Evolutionary conservation across 192 early-diverging fungal species (phyloP), one percentile per base, ranked within the genome.

Genomic region (Coemansia sp.): DNA sequence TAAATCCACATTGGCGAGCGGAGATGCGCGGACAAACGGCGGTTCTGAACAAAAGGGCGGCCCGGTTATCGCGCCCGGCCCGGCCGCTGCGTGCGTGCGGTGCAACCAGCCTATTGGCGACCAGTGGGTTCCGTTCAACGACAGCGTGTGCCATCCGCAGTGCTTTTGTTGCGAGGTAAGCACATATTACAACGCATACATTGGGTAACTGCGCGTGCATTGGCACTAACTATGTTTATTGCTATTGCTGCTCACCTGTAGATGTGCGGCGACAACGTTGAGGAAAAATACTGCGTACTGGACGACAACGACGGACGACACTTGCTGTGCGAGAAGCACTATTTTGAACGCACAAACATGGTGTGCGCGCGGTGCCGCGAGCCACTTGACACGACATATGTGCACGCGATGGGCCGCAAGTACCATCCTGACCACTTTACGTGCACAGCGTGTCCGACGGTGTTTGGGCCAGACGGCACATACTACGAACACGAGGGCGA

Each of bases 401-500:
- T 99, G 49, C 91, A 88, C 59, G 97, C 94, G 2, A 83, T 94
- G 67, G 88, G 89, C 22, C 87, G 90, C 71, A 98, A 97, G 76
- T 99, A 93, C 76, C 96, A 99, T 68, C 85, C 96, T 37, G 94
- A 98, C 74, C 97, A 99, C 79, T 99, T 99, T 74, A 93, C 91
- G 40, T 99, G 97, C 77, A 87, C 90, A 10, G 88, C 91, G 23
- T 99, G 97, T 59, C 83, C 89, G 22, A 94, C 87, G 19, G 85
- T 94, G 28, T 99, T 99, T 83, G 91, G 93, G 1, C 92, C 94
- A 51, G 88, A 96, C 56, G 96, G 96, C 71, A 93, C 91, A 6
- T 97, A 97, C 74, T 99, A 96, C 62, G 96, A 98, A 71, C 91
- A 92, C 65, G 90, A 96, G 54, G 89, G 90, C 42, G 82, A 93